Conservation (phyloP, 2,329 filamentous ascomycete genomes). For the Neofusicoccum parvum region DNA sequence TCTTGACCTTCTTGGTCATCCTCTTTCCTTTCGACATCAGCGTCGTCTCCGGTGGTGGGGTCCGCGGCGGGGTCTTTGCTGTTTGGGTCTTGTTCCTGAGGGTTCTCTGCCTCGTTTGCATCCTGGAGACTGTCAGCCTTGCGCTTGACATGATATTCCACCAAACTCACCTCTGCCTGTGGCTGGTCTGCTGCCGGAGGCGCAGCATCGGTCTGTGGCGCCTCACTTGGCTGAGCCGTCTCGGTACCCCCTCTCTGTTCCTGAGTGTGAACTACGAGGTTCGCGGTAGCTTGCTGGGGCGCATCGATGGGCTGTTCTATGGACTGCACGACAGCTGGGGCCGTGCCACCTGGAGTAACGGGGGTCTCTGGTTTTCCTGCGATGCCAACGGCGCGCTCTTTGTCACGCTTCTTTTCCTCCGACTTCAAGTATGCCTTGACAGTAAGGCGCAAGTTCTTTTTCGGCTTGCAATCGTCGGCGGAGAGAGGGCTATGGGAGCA, state of each 20-base stretch:
- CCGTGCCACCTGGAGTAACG: conserved; percentile 13
- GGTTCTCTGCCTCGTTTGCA: not conserved
- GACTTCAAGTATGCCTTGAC: conserved; percentile 89
- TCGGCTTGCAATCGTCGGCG: conserved; percentile 80
- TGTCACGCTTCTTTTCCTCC: conserved; percentile 84
- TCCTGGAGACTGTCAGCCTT: not conserved
- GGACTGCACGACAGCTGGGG: conserved; percentile 10
- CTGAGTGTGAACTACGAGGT: not conserved
- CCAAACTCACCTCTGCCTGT: not conserved
- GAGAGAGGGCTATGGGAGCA: conserved; percentile 91
- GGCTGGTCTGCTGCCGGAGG: not conserved
- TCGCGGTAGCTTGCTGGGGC: not conserved
- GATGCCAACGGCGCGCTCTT: conserved; percentile 37
- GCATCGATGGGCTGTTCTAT: conserved; percentile 15
- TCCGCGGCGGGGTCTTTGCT: conserved; percentile 5
- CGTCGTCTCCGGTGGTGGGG: not conserved
- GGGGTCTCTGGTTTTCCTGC: conserved; percentile 10
- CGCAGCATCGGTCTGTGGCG: not conserved
- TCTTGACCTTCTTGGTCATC: conserved; percentile 26
- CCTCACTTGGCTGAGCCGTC: not conserved
- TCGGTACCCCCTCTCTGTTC: not conserved
- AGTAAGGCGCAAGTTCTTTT: conserved; percentile 89
- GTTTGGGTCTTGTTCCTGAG: not conserved
- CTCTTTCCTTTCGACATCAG: conserved; percentile 24
- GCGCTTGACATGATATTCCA: not conserved